A percentile compares a stretch with the other conserved stretches of the same genome.
phyloP scores from a whole-genome alignment of 2,329 filamentous ascomycete species.

The Calycina marina region DNA sequence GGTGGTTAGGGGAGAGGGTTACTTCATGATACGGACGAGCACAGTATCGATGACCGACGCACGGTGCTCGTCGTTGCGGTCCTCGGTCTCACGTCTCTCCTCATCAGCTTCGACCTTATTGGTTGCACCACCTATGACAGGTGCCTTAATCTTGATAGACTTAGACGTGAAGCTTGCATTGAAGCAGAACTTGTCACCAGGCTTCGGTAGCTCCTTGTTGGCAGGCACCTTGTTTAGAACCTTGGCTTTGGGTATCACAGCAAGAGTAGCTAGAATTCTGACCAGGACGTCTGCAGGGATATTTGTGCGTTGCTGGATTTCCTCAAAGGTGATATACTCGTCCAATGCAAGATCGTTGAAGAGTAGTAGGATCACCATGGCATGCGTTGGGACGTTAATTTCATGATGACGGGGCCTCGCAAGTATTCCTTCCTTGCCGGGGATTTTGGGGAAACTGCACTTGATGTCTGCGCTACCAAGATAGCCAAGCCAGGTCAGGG shows the following conservation, averaged over 20 bases:
- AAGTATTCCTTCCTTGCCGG: conserved; percentile 51
- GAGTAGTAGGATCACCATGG: conserved; percentile 75
- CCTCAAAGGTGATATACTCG: conserved; percentile 45
- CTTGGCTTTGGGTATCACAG: conserved; percentile 69
- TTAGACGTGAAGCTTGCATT: conserved; percentile 73
- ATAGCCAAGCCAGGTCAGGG: conserved; percentile 65
- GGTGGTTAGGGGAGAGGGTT: conserved; percentile 24
- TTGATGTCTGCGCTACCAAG: conserved; percentile 74
- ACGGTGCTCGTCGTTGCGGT: conserved; percentile 59
- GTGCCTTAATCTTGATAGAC: conserved; percentile 77
- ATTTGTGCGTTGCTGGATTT: conserved; percentile 70
- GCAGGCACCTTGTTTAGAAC: conserved; percentile 70
- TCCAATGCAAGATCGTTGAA: conserved; percentile 63
- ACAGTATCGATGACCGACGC: conserved; percentile 61
- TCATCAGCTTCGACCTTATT: conserved; percentile 72
- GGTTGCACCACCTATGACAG: conserved; percentile 58
- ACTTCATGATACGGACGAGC: conserved; percentile 78
- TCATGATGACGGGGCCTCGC: conserved; percentile 66
- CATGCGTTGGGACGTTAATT: conserved; percentile 81
- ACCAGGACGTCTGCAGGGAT: conserved; percentile 63
- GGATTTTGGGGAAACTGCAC: conserved; percentile 58
- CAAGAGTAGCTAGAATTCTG: conserved; percentile 66
- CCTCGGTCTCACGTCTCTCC: conserved; percentile 56
- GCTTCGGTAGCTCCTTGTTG: conserved; percentile 56
- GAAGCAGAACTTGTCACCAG: conserved; percentile 66